Evolutionary conservation across 2,329 filamentous ascomycete genomes (phyloP), one percentile per base, ranked within the genome.

Genomic region (Aspergillus hortae): DNA sequence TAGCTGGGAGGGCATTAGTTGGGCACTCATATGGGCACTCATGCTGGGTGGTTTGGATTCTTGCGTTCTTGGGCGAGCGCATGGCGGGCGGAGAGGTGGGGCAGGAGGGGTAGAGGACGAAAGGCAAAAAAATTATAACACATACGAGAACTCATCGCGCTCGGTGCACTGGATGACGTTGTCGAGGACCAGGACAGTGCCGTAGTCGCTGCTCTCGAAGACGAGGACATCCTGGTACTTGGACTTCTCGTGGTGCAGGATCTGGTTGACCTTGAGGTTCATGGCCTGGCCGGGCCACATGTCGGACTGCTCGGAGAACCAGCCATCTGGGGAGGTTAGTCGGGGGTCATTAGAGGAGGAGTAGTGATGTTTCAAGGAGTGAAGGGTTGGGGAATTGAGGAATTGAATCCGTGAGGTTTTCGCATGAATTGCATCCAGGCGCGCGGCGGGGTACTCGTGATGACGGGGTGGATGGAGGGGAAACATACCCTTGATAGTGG

Each of bases 211-310:
- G 65, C 90, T 96, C 82, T 99, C 89, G 80, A 99, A 99, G 80
- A 97, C 90, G 67, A 99, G 86, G 61, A 99, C 92, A 71, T 99
- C 94, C 79, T 99, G 94, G 81, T 96, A 99, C 81, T 95, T 81
- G 82, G 89, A 94, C 85, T 96, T 97, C 81, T 99, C 94, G 81
- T 97, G 92, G 83, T 96, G 92, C 58, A 99, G 82, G 69, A 99
- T 87, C 81, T 96, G 90, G 75, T 99, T 92, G 77, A 99, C 94
- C 77, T 89, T 91, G 72, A 96, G 87, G 64, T 89, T 96, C 92
- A 97, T 97, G 73, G 94, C 94, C 81, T 97, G 94, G 74, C 94
- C 90, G 58, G 94, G 92, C 94, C 94, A 99, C 92, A 99, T 97
- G 71, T 94, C 81, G 65, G 89, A 95, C 78, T 96, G 92, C 80